Conservation (phyloP, 331 rosid species). For the Quercus tomentella region DNA sequence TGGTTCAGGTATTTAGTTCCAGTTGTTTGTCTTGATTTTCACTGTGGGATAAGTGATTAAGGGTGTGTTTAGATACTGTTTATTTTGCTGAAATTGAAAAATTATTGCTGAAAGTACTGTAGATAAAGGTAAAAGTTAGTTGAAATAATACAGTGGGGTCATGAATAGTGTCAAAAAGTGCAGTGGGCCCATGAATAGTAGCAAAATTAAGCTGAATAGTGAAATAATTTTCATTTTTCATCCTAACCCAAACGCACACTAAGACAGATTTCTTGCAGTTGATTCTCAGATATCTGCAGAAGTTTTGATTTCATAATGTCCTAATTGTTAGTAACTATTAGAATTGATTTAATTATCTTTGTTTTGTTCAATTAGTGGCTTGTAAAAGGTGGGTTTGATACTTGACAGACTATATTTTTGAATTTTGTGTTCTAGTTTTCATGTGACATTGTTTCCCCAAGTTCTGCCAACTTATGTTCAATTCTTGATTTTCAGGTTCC, state of each 20-base stretch:
- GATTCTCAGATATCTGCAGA: background rate
- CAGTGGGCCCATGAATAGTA: no score
- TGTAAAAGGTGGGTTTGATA: background rate
- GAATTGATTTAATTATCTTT: background rate
- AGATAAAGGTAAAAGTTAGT: no score
- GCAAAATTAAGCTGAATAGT: no score
- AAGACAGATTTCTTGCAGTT: background rate
- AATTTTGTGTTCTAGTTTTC: background rate
- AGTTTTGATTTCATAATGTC: background rate
- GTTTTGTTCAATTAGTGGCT: background rate
- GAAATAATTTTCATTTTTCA: no score
- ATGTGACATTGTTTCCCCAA: background rate
- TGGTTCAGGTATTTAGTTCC: background rate
- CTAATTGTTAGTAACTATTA: background rate
- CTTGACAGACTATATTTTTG: background rate
- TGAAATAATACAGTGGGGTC: no score
- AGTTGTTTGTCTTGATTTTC: background rate
- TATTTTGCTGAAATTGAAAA: no score
- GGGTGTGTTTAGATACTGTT: no score
- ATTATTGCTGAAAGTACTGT: no score
- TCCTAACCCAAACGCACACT: no score
- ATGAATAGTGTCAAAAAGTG: no score
- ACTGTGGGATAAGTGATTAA: background rate
- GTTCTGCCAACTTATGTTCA: background rate
- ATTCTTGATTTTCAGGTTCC: constrained; percentile 41